Conservation (phyloP, 768 basidiomycete species). For the Chiua virens region DNA sequence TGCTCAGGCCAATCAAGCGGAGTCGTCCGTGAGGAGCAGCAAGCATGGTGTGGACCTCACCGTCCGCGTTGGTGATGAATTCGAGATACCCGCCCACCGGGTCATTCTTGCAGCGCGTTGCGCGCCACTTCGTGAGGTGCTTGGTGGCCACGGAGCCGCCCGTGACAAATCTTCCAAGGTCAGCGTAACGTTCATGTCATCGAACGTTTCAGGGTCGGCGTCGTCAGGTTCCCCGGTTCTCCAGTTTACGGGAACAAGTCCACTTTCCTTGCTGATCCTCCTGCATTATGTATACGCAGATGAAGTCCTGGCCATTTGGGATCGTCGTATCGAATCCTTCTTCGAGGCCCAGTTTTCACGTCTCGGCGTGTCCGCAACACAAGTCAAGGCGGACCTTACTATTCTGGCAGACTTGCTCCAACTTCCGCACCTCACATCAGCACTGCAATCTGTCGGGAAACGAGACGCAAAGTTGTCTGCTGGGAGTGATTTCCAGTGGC, state of each 20-base stretch:
- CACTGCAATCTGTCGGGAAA: too few relatives aligned
- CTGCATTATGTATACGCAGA: constrained; percentile 90
- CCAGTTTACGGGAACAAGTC: too few relatives aligned
- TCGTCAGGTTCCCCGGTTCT: background rate
- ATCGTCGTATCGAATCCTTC: constrained; percentile 58
- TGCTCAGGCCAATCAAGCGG: background rate
- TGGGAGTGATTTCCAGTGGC: too few relatives aligned
- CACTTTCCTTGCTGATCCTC: constrained; percentile 71
- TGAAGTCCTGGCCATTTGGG: constrained; percentile 80
- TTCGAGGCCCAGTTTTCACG: constrained; percentile 41
- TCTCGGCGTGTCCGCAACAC: constrained; percentile 42
- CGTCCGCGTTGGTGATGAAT: constrained; percentile 44
- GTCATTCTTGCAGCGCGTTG: constrained; percentile 64
- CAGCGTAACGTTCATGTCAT: constrained; percentile 23
- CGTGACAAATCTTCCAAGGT: constrained; percentile 31
- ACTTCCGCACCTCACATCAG: constrained; percentile 51
- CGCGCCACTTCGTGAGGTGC: constrained; percentile 40
- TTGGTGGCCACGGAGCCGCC: constrained; percentile 36
- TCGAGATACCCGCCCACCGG: constrained; percentile 61
- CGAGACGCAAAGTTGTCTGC: too few relatives aligned
- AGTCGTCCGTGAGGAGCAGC: constrained; percentile 39
- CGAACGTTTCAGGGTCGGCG: background rate
- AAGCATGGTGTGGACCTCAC: constrained; percentile 67
- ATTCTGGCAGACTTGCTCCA: constrained; percentile 56
- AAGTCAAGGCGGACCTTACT: constrained; percentile 65